These are phyloP conservation scores for Leccinellum rugosiceps DNA, from an alignment of 768 basidiomycete genomes.

Conservation along the genomic window DNA sequence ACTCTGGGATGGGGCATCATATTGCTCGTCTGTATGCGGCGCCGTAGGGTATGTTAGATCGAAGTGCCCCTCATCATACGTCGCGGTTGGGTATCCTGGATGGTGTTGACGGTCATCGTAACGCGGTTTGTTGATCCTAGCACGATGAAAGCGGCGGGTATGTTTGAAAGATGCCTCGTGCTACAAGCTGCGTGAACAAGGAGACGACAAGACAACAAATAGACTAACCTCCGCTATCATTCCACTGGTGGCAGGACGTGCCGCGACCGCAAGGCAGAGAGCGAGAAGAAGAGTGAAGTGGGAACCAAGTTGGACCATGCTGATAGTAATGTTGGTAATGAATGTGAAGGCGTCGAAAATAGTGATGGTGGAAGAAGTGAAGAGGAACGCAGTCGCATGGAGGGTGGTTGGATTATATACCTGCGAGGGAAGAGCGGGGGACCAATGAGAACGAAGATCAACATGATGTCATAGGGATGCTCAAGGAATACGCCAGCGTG, in stretches of 20 bases:
- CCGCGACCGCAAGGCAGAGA: slow-evolving; percentile 23
- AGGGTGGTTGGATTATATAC: slow-evolving; percentile 20
- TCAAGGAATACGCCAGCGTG: slow-evolving; percentile 2
- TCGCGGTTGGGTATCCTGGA: slow-evolving; percentile 18
- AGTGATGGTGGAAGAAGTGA: slow-evolving; percentile 10
- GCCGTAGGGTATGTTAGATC: not conserved
- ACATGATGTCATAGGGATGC: slow-evolving; percentile 15
- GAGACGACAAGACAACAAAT: not conserved
- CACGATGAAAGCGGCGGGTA: slow-evolving; percentile 15
- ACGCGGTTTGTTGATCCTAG: slow-evolving; percentile 7
- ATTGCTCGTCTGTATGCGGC: not conserved
- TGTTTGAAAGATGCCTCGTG: slow-evolving; percentile 2
- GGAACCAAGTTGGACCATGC: slow-evolving; percentile 28
- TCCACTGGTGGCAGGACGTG: slow-evolving; percentile 9
- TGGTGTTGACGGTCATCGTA: slow-evolving; percentile 22
- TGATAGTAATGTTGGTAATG: slow-evolving; percentile 27
- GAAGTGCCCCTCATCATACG: slow-evolving; percentile 1
- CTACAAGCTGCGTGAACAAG: slow-evolving; percentile 11
- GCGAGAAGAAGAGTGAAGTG: slow-evolving; percentile 30
- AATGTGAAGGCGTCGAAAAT: slow-evolving; percentile 20
- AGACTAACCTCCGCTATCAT: slow-evolving; percentile 10
- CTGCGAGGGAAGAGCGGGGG: slow-evolving; percentile 1
- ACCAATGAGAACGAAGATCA: slow-evolving; percentile 13
- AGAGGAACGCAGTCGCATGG: not conserved
- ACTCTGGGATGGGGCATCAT: not conserved